phyloP scores from a whole-genome alignment of 805 yeast species.

The Candida dajiaensis region DNA sequence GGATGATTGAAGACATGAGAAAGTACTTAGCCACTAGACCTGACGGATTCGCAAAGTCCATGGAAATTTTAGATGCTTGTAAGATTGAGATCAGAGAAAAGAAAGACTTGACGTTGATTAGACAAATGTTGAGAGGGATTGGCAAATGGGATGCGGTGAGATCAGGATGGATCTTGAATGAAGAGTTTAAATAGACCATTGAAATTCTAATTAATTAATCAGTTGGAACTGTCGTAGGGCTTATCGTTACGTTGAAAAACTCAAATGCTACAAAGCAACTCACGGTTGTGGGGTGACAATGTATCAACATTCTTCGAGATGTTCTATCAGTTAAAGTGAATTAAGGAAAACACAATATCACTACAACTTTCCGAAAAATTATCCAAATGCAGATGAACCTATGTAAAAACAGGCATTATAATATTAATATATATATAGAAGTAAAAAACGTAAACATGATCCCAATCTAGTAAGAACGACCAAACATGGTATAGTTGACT shows the following conservation, averaged over 20 bases:
- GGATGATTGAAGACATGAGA: slow-evolving; percentile 33
- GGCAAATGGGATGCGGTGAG: slow-evolving; percentile 58
- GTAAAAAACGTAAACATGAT: neutral
- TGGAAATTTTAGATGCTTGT: slow-evolving; percentile 37
- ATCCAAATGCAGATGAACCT: neutral
- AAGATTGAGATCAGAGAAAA: slow-evolving; percentile 37
- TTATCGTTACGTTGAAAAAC: too few relatives aligned
- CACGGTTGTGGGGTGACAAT: too few relatives aligned
- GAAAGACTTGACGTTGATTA: slow-evolving; percentile 50
- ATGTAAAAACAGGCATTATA: slow-evolving; percentile 2
- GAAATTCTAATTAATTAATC: too few relatives aligned
- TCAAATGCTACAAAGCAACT: too few relatives aligned
- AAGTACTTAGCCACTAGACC: slow-evolving; percentile 32
- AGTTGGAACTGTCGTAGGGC: too few relatives aligned
- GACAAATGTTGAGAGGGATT: slow-evolving; percentile 63
- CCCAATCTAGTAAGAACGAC: slow-evolving; percentile 74
- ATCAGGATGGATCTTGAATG: slow-evolving; percentile 62
- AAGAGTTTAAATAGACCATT: slow-evolving; percentile 34
- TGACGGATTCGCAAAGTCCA: slow-evolving; percentile 41
- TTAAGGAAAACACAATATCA: too few relatives aligned
- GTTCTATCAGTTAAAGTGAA: too few relatives aligned
- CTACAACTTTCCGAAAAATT: neutral
- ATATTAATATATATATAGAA: neutral
- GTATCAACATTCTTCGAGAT: too few relatives aligned
- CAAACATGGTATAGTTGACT: slow-evolving; percentile 85